These are phyloP conservation scores for Solanum virginianum DNA, from an alignment of 257 asterid genomes.

Conservation along the genomic window DNA sequence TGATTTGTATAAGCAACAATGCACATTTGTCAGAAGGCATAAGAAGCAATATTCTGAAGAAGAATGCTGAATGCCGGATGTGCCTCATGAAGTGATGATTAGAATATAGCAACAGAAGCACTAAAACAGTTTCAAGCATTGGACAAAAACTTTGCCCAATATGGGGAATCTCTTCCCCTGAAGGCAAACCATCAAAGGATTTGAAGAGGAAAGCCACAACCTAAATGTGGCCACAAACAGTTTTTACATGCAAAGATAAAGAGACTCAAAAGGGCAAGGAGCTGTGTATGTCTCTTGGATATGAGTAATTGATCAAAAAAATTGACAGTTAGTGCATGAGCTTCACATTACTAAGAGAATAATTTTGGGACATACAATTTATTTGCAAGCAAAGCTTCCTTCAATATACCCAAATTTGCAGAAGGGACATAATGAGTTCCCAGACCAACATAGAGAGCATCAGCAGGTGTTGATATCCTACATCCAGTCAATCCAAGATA, in stretches of 20 bases:
- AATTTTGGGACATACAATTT: conserved; percentile 40
- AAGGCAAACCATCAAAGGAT: neutral
- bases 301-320: neutral
- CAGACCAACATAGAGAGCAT: conserved; percentile 86
- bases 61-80: neutral
- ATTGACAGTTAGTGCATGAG: neutral
- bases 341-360: neutral
- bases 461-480: conserved; percentile 86
- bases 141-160: neutral
- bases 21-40: neutral
- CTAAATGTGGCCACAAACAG: neutral
- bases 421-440: conserved; percentile 93
- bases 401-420: conserved; percentile 54
- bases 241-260: neutral
- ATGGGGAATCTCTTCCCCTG: neutral
- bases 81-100: neutral
- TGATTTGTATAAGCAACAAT: neutral
- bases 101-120: neutral
- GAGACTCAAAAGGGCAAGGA: neutral
- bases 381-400: conserved; percentile 50
- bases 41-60: neutral
- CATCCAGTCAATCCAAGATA: conserved; percentile 93
- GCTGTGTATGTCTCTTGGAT: neutral
- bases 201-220: neutral
- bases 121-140: neutral